Base-by-base conservation (phyloP, 257 asterid species). In the Datura wrightii region DNA sequence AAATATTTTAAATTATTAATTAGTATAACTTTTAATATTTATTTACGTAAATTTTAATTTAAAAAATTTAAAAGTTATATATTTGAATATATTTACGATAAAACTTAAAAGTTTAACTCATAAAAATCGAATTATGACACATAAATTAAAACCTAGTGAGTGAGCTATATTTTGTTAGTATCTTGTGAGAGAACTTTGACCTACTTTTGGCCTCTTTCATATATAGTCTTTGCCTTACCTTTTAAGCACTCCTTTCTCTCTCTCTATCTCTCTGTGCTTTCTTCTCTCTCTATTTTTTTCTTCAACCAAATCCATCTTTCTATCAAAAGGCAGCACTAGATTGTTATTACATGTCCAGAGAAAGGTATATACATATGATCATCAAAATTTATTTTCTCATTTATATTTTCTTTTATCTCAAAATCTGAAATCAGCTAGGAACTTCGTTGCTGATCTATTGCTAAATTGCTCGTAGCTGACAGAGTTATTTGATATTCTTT, bases 301-400 rank as follows among this genome's bases (percentile, higher is more conserved):
- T 69, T 39, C 78, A 39, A 39, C 78, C 78, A 69, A 69, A 69
- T 69, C 78, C 78, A 84, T 82, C 85, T 83, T 85, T 13, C 52
- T 48, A 85, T 10, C 60, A 34, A 59, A 60, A 79, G 69, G 42
- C 3, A 19, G 46, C 53, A 46, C 15, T 39, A 36, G 50, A 60
- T 85, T 82, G 69, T 85, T 87, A 86, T 86, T 91, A 89, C 82
- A 95, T 95, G 95, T 92, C 97, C 87, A 89, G 93, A 88, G 92
- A 88, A 90, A 95, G 98, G 98, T 93, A 90, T 44, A 54, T 18
- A 0, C 24, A 55, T 50, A 19, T 13, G 78, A 24, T 24, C 31
- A 0, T 50, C 16, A 41, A 9, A 66, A 66, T 42, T 79, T 13
- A 14, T 52, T 37, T 37, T 16, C 16, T 63, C 42, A 11, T 54